Evolutionary conservation across 352 stramenopile genomes (phyloP), one percentile per base, ranked within the genome.

Genomic region (Phytophthora sansomeana): DNA sequence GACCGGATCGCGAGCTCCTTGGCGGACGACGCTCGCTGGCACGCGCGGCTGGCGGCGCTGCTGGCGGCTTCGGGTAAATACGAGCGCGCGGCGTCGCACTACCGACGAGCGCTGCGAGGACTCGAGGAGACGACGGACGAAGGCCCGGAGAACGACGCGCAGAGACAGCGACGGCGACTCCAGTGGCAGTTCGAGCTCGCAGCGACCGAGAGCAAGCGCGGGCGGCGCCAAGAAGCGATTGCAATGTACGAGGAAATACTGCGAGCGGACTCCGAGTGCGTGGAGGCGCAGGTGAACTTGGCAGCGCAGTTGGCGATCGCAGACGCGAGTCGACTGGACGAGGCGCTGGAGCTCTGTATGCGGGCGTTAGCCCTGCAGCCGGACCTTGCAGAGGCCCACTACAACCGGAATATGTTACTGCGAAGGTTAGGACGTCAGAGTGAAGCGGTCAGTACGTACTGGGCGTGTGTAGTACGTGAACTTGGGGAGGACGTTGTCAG

Each of bases 401-500:
- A 85, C 59, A 90, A 90, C 56, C 73, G 82, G 59, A 91, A 90
- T 50, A 77, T 83, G 32, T 32, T 89, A 21, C 53, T 93, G 33
- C 75, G 86, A 3, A 81, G 82, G 26, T 42, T 87, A 0, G 78
- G 80, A 0, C 53, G 62, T 0, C 79, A 90, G 47, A 17, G 46
- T 4, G 83, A 92, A 32, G 85, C 79, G 16, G 54, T 91, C 11
- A 51, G 48, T 14, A 16, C 42, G 13, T 89, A 78, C 63, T 90
- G 85, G 81, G 28, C 6, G 4, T 55, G 51, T 58, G 29, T 99
- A 11, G 91, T 87, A 24, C 81, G 97, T 62, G 94, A 95, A 4
- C 97, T 99, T 65, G 69, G 75, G 5, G 10, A 11, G 21, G 29
- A 66, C 21, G 21, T 58, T 11, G 44, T 63, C 9, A 38, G 51